Conservation (phyloP, 164 flowering plant species). For the Magnolia sinica region DNA sequence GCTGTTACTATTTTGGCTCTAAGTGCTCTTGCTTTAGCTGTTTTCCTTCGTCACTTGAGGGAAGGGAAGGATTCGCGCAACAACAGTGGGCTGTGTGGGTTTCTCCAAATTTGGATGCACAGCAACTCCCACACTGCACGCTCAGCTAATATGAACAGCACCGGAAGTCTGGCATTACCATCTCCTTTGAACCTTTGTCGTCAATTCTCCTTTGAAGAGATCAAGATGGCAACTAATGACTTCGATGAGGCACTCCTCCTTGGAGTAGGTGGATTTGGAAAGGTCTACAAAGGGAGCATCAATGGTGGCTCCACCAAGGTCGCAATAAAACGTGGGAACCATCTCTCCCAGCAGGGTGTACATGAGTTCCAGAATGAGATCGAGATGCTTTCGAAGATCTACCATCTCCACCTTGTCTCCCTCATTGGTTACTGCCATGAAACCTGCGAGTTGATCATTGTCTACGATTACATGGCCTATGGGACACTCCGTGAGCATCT, state of each 20-base stretch:
- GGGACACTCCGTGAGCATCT: slow-evolving; percentile 87
- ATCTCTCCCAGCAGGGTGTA: slow-evolving; percentile 56
- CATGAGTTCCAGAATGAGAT: neutral
- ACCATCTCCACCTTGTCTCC: neutral
- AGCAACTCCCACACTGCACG: slow-evolving; percentile 26
- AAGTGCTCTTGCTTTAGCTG: neutral
- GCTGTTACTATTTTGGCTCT: neutral
- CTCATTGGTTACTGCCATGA: neutral
- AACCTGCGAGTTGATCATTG: slow-evolving; percentile 66
- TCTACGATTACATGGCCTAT: slow-evolving; percentile 80
- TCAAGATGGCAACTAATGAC: slow-evolving; percentile 73
- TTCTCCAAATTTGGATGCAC: slow-evolving; percentile 45
- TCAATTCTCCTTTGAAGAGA: slow-evolving; percentile 40
- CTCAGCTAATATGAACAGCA: slow-evolving; percentile 32
- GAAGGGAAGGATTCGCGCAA: neutral
- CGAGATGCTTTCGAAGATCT: neutral
- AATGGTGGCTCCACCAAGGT: slow-evolving; percentile 60
- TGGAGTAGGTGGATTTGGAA: slow-evolving; percentile 87
- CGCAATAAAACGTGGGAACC: slow-evolving; percentile 82
- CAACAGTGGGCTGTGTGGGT: slow-evolving; percentile 43
- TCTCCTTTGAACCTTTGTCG: slow-evolving; percentile 24
- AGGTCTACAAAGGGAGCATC: slow-evolving; percentile 73
- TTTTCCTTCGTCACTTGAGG: neutral
- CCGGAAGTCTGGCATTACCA: slow-evolving; percentile 28
- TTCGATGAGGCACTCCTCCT: slow-evolving; percentile 67